Conservation (phyloP, 148 eudicot species). For the Amaranthus cruentus region DNA sequence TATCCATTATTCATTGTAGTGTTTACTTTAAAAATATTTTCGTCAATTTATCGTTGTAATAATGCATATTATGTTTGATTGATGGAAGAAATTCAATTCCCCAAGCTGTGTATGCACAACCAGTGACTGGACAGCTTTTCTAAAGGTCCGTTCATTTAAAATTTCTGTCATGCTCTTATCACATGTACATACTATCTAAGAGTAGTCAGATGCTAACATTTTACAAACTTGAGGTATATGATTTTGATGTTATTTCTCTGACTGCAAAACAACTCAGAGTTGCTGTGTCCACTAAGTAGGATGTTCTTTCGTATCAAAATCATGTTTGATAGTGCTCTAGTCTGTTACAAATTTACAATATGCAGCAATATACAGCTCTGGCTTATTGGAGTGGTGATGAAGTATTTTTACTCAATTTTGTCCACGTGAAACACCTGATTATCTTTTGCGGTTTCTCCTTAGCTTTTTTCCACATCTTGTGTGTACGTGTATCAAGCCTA, state of each 20-base stretch:
- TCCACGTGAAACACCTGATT: background rate
- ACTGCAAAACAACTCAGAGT: background rate
- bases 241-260: background rate
- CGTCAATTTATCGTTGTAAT: background rate
- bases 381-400: background rate
- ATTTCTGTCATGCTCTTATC: background rate
- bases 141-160: slow-evolving; percentile 50
- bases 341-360: background rate
- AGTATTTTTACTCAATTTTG: background rate
- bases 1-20: background rate
- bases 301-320: background rate
- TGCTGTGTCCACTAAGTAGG: background rate
- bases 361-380: background rate
- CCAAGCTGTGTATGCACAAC: slow-evolving; percentile 86
- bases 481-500: background rate
- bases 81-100: slow-evolving; percentile 81
- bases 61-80: slow-evolving; percentile 11
- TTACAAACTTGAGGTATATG: background rate
- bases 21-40: background rate
- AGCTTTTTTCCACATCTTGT: background rate
- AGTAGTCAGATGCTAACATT: background rate
- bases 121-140: slow-evolving; percentile 83
- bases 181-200: background rate
- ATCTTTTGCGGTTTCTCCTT: background rate
- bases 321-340: background rate